phyloP scores from a whole-genome alignment of 1,139 yeast species.

The Yarrowia galli region DNA sequence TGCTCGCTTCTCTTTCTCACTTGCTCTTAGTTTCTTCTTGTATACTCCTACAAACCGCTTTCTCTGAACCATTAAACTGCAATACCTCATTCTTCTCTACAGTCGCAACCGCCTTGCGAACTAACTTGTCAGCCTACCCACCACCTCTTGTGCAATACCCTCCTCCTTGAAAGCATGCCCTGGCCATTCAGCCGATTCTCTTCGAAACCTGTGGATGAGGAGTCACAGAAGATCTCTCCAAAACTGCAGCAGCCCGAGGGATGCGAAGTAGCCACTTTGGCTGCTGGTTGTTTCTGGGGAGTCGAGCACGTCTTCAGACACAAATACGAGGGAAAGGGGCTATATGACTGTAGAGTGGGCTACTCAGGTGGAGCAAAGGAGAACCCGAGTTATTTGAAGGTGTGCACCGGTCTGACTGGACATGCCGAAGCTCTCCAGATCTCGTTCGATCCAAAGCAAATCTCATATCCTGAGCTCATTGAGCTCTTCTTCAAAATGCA shows the following conservation, averaged over 20 bases:
- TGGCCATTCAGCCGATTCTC: constrained; percentile 13
- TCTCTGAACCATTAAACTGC: not conserved
- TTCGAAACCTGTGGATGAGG: constrained; percentile 18
- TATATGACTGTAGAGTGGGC: constrained; percentile 83
- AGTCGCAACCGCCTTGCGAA: not conserved
- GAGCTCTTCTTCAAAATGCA: constrained; percentile 91
- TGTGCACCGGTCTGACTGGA: constrained; percentile 74
- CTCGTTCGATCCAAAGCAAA: constrained; percentile 73
- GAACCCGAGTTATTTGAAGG: constrained; percentile 74
- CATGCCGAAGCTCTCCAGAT: constrained; percentile 73
- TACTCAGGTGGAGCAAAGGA: constrained; percentile 79
- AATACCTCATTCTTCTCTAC: not conserved
- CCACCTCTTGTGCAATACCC: not conserved
- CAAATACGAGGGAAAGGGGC: constrained; percentile 65
- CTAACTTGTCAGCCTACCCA: not conserved
- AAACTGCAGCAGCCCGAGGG: constrained; percentile 47
- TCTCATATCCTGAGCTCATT: constrained; percentile 66
- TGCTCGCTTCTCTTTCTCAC: not conserved
- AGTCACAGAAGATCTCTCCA: constrained; percentile 43
- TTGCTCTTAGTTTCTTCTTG: constrained; percentile 10
- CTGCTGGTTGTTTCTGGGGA: constrained; percentile 87
- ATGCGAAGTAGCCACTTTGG: constrained; percentile 52
- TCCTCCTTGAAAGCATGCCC: not conserved
- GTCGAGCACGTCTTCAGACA: constrained; percentile 83
- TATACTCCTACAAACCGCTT: not conserved